Conservation (phyloP, 768 basidiomycete species). For the Leccinum pellstonianum region DNA sequence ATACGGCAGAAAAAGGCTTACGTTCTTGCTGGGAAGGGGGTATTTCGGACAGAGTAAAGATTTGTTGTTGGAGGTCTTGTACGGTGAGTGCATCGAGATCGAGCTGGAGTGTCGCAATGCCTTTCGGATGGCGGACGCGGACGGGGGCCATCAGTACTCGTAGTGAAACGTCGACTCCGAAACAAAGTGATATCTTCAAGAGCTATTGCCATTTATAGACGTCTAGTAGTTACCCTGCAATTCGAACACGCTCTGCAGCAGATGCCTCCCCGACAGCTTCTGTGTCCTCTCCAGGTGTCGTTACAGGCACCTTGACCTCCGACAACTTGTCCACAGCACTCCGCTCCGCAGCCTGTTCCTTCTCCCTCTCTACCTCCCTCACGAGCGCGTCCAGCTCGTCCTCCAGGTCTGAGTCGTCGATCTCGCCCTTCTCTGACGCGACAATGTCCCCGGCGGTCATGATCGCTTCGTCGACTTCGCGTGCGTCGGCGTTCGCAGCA, state of each 20-base stretch:
- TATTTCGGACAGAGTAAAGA: conserved; percentile 67
- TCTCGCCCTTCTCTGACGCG: conserved; percentile 42
- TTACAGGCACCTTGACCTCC: conserved; percentile 19
- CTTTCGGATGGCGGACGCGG: conserved; percentile 82
- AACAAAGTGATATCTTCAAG: no score
- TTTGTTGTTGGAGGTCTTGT: conserved; percentile 70
- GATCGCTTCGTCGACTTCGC: conserved; percentile 80
- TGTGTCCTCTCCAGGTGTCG: conserved; percentile 6
- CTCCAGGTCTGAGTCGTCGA: conserved; percentile 60
- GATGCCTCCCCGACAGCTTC: background rate
- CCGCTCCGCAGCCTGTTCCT: conserved; percentile 36
- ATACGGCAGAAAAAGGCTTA: conserved; percentile 38
- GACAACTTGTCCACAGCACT: conserved; percentile 20
- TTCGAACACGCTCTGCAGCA: background rate
- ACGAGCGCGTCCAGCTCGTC: conserved; percentile 63
- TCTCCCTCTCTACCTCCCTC: conserved; percentile 40
- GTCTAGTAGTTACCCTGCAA: background rate
- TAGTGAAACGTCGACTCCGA: background rate
- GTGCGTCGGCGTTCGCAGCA: conserved; percentile 77
- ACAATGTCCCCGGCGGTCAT: conserved; percentile 64
- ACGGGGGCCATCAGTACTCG: conserved; percentile 56
- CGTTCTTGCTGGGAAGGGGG: conserved; percentile 74
- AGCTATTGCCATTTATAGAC: conserved; percentile 10
- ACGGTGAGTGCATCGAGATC: conserved; percentile 64
- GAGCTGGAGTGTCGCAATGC: conserved; percentile 74